Conservation (phyloP, 2,329 filamentous ascomycete genomes). For the Nothopassalora personata region DNA sequence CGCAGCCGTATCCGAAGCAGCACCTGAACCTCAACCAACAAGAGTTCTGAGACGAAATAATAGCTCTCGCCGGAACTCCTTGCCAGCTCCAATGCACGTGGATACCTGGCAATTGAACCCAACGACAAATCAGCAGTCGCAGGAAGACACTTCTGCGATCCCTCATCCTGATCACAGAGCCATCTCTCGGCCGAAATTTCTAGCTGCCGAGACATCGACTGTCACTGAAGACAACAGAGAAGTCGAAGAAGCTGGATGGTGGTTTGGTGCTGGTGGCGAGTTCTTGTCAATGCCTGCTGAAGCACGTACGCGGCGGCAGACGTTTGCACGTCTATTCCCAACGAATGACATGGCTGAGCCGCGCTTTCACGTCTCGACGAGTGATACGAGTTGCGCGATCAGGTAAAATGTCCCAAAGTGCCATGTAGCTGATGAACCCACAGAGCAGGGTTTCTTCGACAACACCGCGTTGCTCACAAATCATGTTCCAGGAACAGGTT, state of each 20-base stretch:
- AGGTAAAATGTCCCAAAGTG: background rate
- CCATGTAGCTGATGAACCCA: background rate
- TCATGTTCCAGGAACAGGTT: background rate
- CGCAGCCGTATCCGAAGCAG: background rate
- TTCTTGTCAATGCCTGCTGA: background rate
- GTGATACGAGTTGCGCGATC: background rate
- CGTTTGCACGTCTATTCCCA: background rate
- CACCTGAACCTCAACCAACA: background rate
- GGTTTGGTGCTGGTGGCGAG: background rate
- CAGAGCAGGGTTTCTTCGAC: slow-evolving; percentile 4
- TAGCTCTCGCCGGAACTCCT: background rate
- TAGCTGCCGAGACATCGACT: background rate
- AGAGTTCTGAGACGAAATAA: background rate
- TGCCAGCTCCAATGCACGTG: background rate
- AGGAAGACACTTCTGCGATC: background rate
- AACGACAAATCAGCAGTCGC: background rate
- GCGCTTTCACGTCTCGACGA: background rate
- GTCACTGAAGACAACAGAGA: background rate
- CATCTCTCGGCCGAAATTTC: too few species aligned
- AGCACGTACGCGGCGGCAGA: background rate
- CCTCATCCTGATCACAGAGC: background rate
- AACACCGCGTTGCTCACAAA: slow-evolving; percentile 4
- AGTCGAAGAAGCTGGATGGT: background rate
- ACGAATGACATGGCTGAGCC: background rate
- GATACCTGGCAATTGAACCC: background rate